Conservation (phyloP, 352 stramenopile species). For the Pythium utonaiense region DNA sequence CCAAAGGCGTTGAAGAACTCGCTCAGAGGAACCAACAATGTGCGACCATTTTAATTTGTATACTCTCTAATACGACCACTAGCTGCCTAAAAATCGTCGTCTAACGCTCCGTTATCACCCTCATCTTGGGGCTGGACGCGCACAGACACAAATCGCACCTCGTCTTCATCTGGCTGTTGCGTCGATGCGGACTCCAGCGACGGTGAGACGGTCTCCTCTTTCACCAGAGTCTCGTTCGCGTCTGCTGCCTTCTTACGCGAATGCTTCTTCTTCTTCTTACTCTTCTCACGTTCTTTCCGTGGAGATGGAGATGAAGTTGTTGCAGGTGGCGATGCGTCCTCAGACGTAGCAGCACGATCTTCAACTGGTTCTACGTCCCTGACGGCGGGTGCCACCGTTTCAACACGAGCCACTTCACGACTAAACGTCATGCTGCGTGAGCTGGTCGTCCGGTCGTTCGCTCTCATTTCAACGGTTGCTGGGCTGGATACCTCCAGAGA, state of each 20-base stretch:
- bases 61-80: neutral
- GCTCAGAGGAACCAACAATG: conserved; percentile 86
- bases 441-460: neutral
- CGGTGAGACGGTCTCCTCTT: neutral
- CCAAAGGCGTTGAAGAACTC: conserved; percentile 91
- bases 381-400: neutral
- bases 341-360: neutral
- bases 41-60: conserved; percentile 65
- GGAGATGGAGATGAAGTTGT: neutral
- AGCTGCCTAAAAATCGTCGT: conserved; percentile 22
- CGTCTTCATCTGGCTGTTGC: neutral
- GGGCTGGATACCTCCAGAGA: neutral
- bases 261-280: conserved; percentile 21
- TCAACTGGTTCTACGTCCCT: neutral
- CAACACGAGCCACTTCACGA: neutral
- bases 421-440: neutral
- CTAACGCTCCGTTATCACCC: neutral
- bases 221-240: neutral
- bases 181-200: neutral
- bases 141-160: neutral
- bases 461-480: neutral
- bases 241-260: conserved; percentile 4
- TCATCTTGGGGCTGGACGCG: conserved; percentile 1
- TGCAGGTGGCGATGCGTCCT: neutral
- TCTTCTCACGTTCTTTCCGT: conserved; percentile 5